Evolutionary conservation across 208 protist genomes (phyloP).

Genomic region (Porcisia hertigi): DNA sequence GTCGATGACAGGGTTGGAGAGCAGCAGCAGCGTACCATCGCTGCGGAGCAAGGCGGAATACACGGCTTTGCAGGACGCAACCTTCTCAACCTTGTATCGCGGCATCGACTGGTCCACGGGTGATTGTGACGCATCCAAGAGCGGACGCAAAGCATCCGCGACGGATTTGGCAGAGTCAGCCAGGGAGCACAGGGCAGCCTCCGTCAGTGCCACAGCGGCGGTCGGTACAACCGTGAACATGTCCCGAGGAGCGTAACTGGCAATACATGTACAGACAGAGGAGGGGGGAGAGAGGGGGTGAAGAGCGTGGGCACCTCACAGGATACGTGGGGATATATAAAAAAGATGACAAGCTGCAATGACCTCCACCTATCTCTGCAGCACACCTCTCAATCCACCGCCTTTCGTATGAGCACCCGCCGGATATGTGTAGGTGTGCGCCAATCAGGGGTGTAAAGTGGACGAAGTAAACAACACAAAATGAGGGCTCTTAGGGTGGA

Average conservation of each 20-base stretch:
- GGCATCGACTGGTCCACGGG: background rate
- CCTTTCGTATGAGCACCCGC: background rate
- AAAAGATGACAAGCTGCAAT: background rate
- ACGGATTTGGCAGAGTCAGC: conserved; percentile 23
- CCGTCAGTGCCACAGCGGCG: conserved; percentile 9
- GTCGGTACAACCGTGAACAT: conserved; percentile 30
- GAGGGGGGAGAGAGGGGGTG: background rate
- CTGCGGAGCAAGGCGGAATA: conserved; percentile 33
- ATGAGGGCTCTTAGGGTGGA: background rate
- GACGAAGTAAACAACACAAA: background rate
- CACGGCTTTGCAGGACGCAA: conserved; percentile 20
- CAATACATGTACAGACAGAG: background rate
- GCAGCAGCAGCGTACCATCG: conserved; percentile 26
- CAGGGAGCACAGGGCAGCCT: conserved; percentile 10
- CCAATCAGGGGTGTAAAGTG: background rate
- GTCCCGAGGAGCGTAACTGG: background rate
- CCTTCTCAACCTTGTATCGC: conserved; percentile 14
- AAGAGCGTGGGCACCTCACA: background rate
- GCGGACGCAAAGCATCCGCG: conserved; percentile 17
- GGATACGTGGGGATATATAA: background rate
- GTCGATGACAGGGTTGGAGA: background rate
- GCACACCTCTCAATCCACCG: background rate
- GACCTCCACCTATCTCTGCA: background rate
- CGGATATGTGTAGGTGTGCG: background rate
- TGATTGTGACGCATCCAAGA: conserved; percentile 4